phyloP scores from a whole-genome alignment of 1,139 yeast genomes.

The Hyphopichia wangnamkhiaoensis region DNA sequence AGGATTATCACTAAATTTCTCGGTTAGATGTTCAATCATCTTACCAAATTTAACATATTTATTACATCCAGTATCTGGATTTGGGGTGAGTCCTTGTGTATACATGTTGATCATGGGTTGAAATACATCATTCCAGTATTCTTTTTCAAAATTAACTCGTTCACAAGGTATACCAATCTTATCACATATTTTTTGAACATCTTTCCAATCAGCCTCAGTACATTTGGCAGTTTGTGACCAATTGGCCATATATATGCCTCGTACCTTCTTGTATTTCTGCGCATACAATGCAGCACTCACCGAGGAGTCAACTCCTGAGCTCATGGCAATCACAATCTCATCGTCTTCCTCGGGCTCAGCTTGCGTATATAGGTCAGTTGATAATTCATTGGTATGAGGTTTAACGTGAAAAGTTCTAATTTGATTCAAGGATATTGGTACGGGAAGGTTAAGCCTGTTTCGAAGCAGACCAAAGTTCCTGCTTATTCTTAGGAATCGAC shows the following conservation, averaged over 20 bases:
- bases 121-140: conserved; percentile 91
- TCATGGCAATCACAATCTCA: conserved; percentile 82
- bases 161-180: conserved; percentile 68
- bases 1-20: conserved; percentile 21
- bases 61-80: conserved; percentile 92
- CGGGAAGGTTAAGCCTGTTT: too few species aligned
- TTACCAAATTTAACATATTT: conserved; percentile 83
- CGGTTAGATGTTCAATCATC: conserved; percentile 55
- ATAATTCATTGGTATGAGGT: conserved; percentile 6
- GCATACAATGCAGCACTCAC: conserved; percentile 79
- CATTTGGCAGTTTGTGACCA: conserved; percentile 78
- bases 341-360: conserved; percentile 53
- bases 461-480: too few species aligned
- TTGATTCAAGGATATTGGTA: too few species aligned
- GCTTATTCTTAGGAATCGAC: too few species aligned
- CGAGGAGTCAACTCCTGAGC: conserved; percentile 95
- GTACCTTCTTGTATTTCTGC: conserved; percentile 52
- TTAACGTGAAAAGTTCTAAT: conserved; percentile 1
- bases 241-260: conserved; percentile 90
- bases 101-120: conserved; percentile 85
- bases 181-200: conserved; percentile 66
- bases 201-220: conserved; percentile 86
- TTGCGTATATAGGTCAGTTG: conserved; percentile 27
- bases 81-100: conserved; percentile 78
- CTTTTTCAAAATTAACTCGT: conserved; percentile 80